Evolutionary conservation across 768 basidiomycete genomes (phyloP), one percentile per base, ranked within the genome.

Genomic region (Lactarius pseudohatsudake): DNA sequence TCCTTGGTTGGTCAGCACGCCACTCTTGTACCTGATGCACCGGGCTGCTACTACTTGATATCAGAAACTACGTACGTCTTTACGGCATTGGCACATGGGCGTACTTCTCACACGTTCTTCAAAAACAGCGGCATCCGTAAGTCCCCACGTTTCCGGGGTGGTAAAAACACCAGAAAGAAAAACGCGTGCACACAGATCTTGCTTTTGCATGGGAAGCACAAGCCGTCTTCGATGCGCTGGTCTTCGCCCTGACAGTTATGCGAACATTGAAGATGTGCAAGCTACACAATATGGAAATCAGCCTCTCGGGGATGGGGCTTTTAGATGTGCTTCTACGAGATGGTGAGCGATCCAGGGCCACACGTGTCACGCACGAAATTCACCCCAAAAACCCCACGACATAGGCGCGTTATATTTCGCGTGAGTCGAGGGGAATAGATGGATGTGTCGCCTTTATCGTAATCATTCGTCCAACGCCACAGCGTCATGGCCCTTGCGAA

Each of bases 341-440:
- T 70, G 84, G 85, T 84, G 64, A 64, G 80, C 76, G 28, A 30
- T 41, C 22, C 28, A 28, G 38, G 4, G 30, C 45, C 36, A 32
- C 3, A 53, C 20, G 38, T 32, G 32, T 59, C 3, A 32, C 53
- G 58, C 18, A 36, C 32, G 13, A 57, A 26, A 36, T n/a, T 8
- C 61, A 57, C 15, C 59, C 36, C 65, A 34, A 22, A 32, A 54
- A 30, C 8, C 20, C 32, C 43, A 11, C 45, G 22, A 50, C 26
- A 26, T 15, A 85, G 85, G 85, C 61, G 81, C 83, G 2, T 72
- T 86, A 28, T 86, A 85, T 71, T 86, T 84, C 68, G 82, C 78
- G 85, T 86, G 67, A 75, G 83, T 68, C 5, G 40, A 22, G 60
- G 8, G 18, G 11, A 28, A 2, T 53, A 53, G 50, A 28, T 11